Conservation (phyloP, 768 basidiomycete genomes). For the Hygrophorus russula region DNA sequence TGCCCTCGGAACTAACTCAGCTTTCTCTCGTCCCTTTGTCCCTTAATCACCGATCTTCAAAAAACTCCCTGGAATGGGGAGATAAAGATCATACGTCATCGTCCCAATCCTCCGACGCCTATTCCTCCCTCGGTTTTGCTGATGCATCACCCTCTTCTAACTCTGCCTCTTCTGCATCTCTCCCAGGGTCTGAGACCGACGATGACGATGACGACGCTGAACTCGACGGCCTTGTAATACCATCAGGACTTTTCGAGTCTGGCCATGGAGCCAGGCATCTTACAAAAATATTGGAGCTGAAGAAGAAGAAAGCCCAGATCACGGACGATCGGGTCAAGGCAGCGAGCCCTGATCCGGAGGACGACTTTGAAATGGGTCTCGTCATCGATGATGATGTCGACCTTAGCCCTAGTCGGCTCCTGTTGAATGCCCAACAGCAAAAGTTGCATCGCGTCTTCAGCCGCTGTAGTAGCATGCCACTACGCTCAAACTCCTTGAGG, state of each 20-base stretch:
- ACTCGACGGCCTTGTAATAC: slow-evolving; percentile 74
- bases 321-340: slow-evolving; percentile 29
- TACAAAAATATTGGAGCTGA: slow-evolving; percentile 40
- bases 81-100: slow-evolving; percentile 77
- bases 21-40: slow-evolving; percentile 74
- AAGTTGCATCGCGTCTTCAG: slow-evolving; percentile 31
- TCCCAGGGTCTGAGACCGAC: slow-evolving; percentile 66
- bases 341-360: slow-evolving; percentile 57
- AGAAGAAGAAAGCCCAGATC: slow-evolving; percentile 43
- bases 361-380: slow-evolving; percentile 79
- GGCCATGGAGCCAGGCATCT: slow-evolving; percentile 44
- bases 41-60: slow-evolving; percentile 67
- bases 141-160: slow-evolving; percentile 63
- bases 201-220: slow-evolving; percentile 54
- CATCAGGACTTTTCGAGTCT: slow-evolving; percentile 65
- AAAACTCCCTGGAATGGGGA: slow-evolving; percentile 77
- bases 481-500: slow-evolving; percentile 39
- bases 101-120: slow-evolving; percentile 81
- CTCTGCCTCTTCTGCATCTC: slow-evolving; percentile 52
- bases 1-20: slow-evolving; percentile 71
- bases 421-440: slow-evolving; percentile 33
- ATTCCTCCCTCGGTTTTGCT: slow-evolving; percentile 68
- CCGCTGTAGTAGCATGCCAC: slow-evolving; percentile 53
- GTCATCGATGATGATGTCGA: slow-evolving; percentile 77
- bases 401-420: slow-evolving; percentile 67